phyloP scores from a whole-genome alignment of 2,329 filamentous ascomycete species.

The Nigrospora oryzae region DNA sequence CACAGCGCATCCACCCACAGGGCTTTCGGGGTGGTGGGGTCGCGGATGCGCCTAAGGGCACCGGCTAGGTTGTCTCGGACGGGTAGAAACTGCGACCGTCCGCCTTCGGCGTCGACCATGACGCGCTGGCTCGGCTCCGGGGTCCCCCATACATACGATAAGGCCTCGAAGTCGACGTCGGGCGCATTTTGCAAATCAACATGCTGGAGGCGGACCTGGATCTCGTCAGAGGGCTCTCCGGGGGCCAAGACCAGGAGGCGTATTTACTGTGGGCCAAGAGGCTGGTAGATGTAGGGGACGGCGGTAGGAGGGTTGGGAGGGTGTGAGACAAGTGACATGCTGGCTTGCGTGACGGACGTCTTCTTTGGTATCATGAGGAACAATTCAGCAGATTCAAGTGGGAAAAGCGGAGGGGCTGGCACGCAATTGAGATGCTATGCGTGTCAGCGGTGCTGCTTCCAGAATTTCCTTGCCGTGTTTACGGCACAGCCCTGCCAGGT shows the following conservation, averaged over 20 bases:
- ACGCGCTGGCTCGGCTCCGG: background rate
- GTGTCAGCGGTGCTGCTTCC: no score
- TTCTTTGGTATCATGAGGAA: no score
- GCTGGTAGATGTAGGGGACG: background rate
- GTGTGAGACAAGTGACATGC: no score
- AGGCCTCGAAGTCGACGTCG: background rate
- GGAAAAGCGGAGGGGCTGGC: no score
- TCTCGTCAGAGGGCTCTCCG: background rate
- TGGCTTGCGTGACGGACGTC: no score
- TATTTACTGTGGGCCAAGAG: background rate
- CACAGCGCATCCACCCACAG: constrained; percentile 8
- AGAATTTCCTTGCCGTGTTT: no score
- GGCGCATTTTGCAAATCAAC: background rate
- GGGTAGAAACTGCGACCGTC: background rate
- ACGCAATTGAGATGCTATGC: no score
- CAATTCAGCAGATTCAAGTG: no score
- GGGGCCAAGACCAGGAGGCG: background rate
- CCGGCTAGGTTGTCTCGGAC: background rate
- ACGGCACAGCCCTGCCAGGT: no score
- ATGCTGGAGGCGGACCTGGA: background rate
- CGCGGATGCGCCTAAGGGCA: background rate
- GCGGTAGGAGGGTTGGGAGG: no score
- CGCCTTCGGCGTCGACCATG: background rate
- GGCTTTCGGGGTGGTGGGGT: background rate
- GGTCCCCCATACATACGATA: background rate